Evolutionary conservation across 1,284 basidiomycete genomes (phyloP), one percentile per base, ranked within the genome.

Genomic region (Apiotrichum porosum): DNA sequence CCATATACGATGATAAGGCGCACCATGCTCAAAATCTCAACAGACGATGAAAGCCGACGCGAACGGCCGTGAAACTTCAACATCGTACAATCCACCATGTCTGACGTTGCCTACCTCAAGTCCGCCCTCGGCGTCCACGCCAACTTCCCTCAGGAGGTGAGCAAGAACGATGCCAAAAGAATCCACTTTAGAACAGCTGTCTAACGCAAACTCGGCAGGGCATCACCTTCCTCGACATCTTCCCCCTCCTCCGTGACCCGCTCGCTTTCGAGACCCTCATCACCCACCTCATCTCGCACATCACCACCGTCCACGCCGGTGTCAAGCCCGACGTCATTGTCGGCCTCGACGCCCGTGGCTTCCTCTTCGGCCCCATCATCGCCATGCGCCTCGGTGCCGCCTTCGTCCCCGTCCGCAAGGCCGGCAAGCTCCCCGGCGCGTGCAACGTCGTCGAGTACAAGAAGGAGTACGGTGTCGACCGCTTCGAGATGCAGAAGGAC

Each of bases 331-430:
- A 98, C 73, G 88, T 89, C 42, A 81, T 99, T 53, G 91, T 99
- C 48, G 95, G 91, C 31, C 80, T 98, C 36, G 95, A 99, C 72
- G 94, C 94, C 17, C 81, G 95, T 50, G 95, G 95, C 9, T 99
- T 99, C 78, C 80, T 99, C 42, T 76, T 99, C 15, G 95, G 93
- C 1, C 95, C 95, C 4, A 81, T 90, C 59, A 82, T 99, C 62
- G 95, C 95, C 10, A 76, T 91, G 64, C 79, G 94, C 48, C 77
- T 99, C 31, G 90, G 90, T 21, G 92, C 92, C 3, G 89, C 90
- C 10, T 99, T 99, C 63, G 92, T 97, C 2, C 93, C 95, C 18
- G 92, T 98, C 19, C 81, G 95, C 55, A 99, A 99, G 76, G 77
- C 76, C 55, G 94, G 93, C 14, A 99, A 98, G 74, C 80, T 99